Evolutionary conservation across 2,329 filamentous ascomycete species (phyloP), one percentile per base, ranked within the genome.

Genomic region (Byssoonygena ceratinophila): DNA sequence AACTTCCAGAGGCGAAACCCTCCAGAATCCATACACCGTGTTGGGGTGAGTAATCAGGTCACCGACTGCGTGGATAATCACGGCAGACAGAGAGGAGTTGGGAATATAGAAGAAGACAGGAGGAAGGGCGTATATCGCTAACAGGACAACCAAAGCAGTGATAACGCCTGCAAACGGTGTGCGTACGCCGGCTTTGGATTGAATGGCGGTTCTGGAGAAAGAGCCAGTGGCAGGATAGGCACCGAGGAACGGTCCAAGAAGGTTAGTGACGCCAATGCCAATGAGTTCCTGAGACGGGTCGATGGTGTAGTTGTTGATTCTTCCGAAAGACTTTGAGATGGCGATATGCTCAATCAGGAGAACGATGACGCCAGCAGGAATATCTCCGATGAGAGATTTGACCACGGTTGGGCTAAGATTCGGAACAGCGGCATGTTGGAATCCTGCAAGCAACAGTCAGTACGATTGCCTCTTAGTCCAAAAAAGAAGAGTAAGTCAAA

Each of bases 251-350:
- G 92, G 89, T 0, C 87, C 90, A 6, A 97, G 76, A 34, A 97
- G 75, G 65, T 97, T 97, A 32, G 84, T 85, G 23, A 96, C 80
- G 57, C 91, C 91, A 59, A 97, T 95, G 20, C 88, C 91, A 44
- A 98, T 87, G 71, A 98, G 79, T 67, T 98, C 91, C 67, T 98
- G 91, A 0, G 91, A 96, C 0, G 92, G 90, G 60, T 96, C 83
- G 65, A 98, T 96, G 14, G 81, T 84, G 70, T 98, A 98, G 72
- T 95, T 94, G 74, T 96, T 97, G 61, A 96, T 80, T 54, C 91
- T 81, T 8, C 92, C 92, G 60, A 98, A 97, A 0, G 91, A 96
- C 68, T 97, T 98, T 16, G 90, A 88, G 57, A 97, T 96, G 45
- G 91, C 89, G 61, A 97, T 95, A 66, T 97, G 91, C 69, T 97